Evolutionary conservation across 2,329 filamentous ascomycete species (phyloP).

Genomic region (Byssoonygena ceratinophila): DNA sequence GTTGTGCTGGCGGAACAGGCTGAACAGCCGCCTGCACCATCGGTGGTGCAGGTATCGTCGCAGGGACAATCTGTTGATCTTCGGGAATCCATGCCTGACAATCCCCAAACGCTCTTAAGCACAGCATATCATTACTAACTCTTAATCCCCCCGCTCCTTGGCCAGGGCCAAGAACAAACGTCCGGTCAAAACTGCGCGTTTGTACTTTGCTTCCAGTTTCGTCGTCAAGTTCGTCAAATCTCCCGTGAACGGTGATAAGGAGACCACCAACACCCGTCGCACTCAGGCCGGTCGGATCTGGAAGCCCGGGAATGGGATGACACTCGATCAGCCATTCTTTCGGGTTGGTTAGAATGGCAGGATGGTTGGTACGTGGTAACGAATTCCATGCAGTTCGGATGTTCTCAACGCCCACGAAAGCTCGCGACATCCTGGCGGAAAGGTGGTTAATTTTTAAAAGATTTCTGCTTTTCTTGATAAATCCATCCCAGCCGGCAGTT

Average conservation of each 20-base stretch:
- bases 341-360: slow-evolving; percentile 54
- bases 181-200: slow-evolving; percentile 67
- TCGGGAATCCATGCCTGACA: slow-evolving; percentile 43
- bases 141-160: slow-evolving; percentile 55
- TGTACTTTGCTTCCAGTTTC: slow-evolving; percentile 48
- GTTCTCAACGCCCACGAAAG: slow-evolving; percentile 52
- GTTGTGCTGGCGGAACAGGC: slow-evolving; percentile 18
- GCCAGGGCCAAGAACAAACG: slow-evolving; percentile 68
- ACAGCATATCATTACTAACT: slow-evolving; percentile 69
- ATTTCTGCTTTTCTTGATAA: slow-evolving; percentile 70
- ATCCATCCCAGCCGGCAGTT: slow-evolving; percentile 53
- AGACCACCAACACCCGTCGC: slow-evolving; percentile 63
- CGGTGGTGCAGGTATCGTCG: slow-evolving; percentile 31
- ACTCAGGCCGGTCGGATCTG: slow-evolving; percentile 56
- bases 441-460: slow-evolving; percentile 57
- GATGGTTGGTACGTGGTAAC: slow-evolving; percentile 64
- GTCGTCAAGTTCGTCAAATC: slow-evolving; percentile 64
- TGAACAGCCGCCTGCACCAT: slow-evolving; percentile 14
- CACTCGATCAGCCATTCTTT: slow-evolving; percentile 77
- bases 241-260: slow-evolving; percentile 67
- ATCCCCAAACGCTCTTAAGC: slow-evolving; percentile 57
- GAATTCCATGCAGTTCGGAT: slow-evolving; percentile 60
- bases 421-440: slow-evolving; percentile 52
- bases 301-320: slow-evolving; percentile 59
- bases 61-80: slow-evolving; percentile 17